phyloP scores from a whole-genome alignment of 2,329 filamentous ascomycete species.

The Xylaria sp. region DNA sequence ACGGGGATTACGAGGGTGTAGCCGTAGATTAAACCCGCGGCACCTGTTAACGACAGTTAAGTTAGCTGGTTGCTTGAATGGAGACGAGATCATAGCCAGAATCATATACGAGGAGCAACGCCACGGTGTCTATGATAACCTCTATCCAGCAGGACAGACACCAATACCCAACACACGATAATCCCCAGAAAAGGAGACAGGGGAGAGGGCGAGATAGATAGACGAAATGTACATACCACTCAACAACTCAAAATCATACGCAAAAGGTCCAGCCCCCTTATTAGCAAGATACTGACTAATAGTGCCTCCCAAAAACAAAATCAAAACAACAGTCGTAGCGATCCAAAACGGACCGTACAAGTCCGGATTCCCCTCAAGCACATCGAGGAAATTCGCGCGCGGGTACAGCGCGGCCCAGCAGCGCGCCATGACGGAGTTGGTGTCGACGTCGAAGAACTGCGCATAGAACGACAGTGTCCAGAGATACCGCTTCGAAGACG shows the following conservation, averaged over 20 bases:
- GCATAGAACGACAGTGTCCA: slow-evolving; percentile 95
- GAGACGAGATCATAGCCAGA: not conserved
- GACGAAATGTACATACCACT: slow-evolving; percentile 67
- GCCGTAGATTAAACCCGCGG: slow-evolving; percentile 92
- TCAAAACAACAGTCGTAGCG: slow-evolving; percentile 95
- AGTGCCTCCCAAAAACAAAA: slow-evolving; percentile 93
- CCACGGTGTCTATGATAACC: not conserved
- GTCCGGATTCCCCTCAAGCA: slow-evolving; percentile 95
- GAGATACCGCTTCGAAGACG: slow-evolving; percentile 80
- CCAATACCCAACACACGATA: not conserved
- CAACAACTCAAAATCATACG: slow-evolving; percentile 90
- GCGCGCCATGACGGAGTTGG: slow-evolving; percentile 84
- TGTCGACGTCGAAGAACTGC: slow-evolving; percentile 99
- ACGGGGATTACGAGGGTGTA: slow-evolving; percentile 91
- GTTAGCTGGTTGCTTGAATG: slow-evolving; percentile 29
- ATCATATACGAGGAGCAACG: not conserved
- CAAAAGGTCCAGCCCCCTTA: slow-evolving; percentile 76
- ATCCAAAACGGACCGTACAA: slow-evolving; percentile 99
- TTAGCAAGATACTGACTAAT: slow-evolving; percentile 89
- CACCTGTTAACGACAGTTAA: slow-evolving; percentile 60
- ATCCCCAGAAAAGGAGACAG: not conserved
- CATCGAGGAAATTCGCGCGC: slow-evolving; percentile 93
- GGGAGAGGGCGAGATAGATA: not conserved
- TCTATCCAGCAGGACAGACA: not conserved
- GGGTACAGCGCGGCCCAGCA: slow-evolving; percentile 92